phyloP scores from a whole-genome alignment of 164 flowering plant species.

The Magnolia kwangsiensis region DNA sequence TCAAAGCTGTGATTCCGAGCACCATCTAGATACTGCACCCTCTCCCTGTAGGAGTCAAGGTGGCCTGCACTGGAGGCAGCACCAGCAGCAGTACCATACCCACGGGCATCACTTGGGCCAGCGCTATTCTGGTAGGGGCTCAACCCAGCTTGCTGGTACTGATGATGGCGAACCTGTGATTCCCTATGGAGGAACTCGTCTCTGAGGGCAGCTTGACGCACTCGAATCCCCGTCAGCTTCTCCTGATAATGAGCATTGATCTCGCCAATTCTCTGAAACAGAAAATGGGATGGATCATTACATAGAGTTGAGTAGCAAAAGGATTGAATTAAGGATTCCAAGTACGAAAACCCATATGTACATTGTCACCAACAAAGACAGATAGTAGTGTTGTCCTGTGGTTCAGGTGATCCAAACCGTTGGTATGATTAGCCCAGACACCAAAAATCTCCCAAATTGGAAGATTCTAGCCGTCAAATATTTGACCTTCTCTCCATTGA shows the following conservation, averaged over 20 bases:
- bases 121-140: slow-evolving; percentile 27
- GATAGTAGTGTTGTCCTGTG: no score
- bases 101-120: slow-evolving; percentile 36
- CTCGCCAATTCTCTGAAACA: slow-evolving; percentile 43
- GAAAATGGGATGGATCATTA: slow-evolving; percentile 2
- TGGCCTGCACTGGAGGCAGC: slow-evolving; percentile 32
- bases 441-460: no score
- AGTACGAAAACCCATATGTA: no score
- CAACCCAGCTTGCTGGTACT: slow-evolving; percentile 43
- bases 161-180: slow-evolving; percentile 36
- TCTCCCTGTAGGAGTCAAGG: slow-evolving; percentile 52
- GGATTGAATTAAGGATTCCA: no score
- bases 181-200: slow-evolving; percentile 60
- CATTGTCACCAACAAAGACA: no score
- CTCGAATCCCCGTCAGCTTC: slow-evolving; percentile 41
- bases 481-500: no score
- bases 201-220: slow-evolving; percentile 44
- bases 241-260: slow-evolving; percentile 49
- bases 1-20: slow-evolving; percentile 48
- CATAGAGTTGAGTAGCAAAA: neutral
- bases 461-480: no score
- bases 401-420: no score
- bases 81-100: slow-evolving; percentile 26
- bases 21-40: slow-evolving; percentile 41
- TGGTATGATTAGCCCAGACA: no score